Evolutionary conservation across 176 grass and related monocot genomes (phyloP), one percentile per base, ranked within the genome.

Genomic region (Stipa capillata): DNA sequence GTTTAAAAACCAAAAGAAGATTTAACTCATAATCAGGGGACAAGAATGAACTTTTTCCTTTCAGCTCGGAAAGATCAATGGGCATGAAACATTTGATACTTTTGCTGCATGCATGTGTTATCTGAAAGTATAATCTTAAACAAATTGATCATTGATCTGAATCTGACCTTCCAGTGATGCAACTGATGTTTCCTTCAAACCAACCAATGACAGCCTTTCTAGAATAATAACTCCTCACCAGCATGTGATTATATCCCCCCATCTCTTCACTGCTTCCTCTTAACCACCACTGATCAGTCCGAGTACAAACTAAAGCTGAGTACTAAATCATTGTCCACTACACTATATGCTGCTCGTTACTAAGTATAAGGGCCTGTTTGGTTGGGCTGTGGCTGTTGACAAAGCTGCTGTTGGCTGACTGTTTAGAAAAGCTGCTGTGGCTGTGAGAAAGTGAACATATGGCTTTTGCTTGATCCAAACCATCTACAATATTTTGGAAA

Each of bases 131-230:
- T 55, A 52, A 36, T 33, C 4, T 49, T 33, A 47, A 84, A 80
- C 36, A 67, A 57, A 16, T 20, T 68, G 25, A 40, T 20, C 61
- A 66, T 2, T 51, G 34, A 76, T 70, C 71, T 76, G 51, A 18
- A n/a, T 20, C 33, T 70, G 60, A 86, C 81, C 84, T 82, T 76
- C 34, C 33, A 28, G 72, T 68, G 35, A 43, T 65, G 56, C 67
- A 80, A 9, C 9, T 74, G 85, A 81, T 86, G 78, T 74, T 36
- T 81, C 85, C 78, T 69, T 34, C 32, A 60, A 57, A 76, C 78
- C 84, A 68, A 74, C 76, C 60, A 67, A 50, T 80, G 54, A 33
- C 23, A 76, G 41, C 55, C 69, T 24, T 36, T 18, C 15, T 21
- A 39, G 24, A 48, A 28, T 85, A 86, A 67, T n/a, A 20, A 65